These are phyloP conservation scores for Ehretia macrophylla DNA, from an alignment of 257 asterid species.

Conservation along the genomic window DNA sequence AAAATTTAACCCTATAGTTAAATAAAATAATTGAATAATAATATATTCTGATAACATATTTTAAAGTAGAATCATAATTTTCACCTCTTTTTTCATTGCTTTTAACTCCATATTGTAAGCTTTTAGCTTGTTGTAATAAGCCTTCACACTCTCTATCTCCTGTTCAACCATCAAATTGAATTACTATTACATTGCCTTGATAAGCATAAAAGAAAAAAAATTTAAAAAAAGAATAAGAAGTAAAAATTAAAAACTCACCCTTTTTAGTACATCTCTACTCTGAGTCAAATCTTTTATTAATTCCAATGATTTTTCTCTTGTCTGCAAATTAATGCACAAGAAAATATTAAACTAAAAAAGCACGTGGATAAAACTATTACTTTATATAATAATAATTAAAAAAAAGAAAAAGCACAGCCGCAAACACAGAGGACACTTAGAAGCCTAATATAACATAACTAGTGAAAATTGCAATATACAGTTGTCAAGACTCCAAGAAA, in stretches of 20 bases:
- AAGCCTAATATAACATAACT: too few species aligned
- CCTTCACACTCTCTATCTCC: conserved; percentile 26
- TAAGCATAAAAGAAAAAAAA: not conserved
- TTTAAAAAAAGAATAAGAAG: too few species aligned
- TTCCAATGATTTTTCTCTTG: conserved; percentile 27
- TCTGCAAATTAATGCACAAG: conserved; percentile 26
- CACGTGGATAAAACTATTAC: not conserved
- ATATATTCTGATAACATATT: not conserved
- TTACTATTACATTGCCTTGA: not conserved
- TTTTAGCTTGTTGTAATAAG: not conserved
- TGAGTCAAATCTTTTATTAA: conserved; percentile 33
- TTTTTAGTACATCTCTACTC: conserved; percentile 30
- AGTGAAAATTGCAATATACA: too few species aligned
- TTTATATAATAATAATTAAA: not conserved
- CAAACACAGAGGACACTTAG: not conserved
- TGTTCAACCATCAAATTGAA: conserved; percentile 16
- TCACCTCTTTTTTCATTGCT: conserved; percentile 21
- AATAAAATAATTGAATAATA: too few species aligned
- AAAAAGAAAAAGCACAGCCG: not conserved
- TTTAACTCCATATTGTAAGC: conserved; percentile 15
- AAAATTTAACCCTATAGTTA: not conserved
- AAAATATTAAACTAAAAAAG: not conserved
- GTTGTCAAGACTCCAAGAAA: not conserved
- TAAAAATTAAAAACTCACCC: conserved; percentile 29
- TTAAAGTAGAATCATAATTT: not conserved